These are phyloP conservation scores for Penicillium pulvis DNA, from an alignment of 495 filamentous ascomycete species.

Conservation along the genomic window DNA sequence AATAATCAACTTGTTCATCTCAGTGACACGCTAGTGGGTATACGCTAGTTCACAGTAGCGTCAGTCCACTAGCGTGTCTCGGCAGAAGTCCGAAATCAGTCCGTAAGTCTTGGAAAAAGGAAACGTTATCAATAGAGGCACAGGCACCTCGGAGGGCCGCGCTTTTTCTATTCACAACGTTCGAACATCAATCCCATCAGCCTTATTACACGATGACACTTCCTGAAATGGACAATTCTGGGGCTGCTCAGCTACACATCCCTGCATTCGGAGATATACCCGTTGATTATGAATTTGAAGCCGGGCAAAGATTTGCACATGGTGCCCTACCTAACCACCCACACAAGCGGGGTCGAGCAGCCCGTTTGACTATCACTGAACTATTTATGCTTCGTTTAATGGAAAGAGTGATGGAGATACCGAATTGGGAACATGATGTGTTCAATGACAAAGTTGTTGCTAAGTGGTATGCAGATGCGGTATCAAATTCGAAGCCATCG, in stretches of 20 bases:
- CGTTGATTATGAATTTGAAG: slow-evolving; percentile 12
- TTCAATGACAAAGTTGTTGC: slow-evolving; percentile 8
- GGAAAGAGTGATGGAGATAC: slow-evolving; percentile 12
- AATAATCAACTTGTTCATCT: no score
- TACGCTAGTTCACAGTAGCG: no score
- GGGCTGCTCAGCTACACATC: slow-evolving; percentile 10
- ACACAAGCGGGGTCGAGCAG: slow-evolving; percentile 8
- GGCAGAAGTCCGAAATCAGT: not conserved
- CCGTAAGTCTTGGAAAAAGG: not conserved
- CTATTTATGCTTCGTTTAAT: slow-evolving; percentile 12
- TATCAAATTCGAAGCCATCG: not conserved
- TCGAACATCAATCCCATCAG: not conserved
- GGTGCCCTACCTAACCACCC: slow-evolving; percentile 2
- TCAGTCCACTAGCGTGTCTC: not conserved
- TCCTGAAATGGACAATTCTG: slow-evolving; percentile 11
- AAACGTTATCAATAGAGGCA: not conserved
- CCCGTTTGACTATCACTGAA: slow-evolving; percentile 5
- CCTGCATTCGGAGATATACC: slow-evolving; percentile 14
- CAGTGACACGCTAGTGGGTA: no score
- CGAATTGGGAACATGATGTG: slow-evolving; percentile 11
- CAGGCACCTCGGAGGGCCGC: not conserved
- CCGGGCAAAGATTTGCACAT: slow-evolving; percentile 13
- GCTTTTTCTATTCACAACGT: not conserved
- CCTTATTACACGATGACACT: not conserved
- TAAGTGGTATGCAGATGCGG: slow-evolving; percentile 11